Conservation (phyloP, 208 protist species). For the Trypanosoma brucei region DNA sequence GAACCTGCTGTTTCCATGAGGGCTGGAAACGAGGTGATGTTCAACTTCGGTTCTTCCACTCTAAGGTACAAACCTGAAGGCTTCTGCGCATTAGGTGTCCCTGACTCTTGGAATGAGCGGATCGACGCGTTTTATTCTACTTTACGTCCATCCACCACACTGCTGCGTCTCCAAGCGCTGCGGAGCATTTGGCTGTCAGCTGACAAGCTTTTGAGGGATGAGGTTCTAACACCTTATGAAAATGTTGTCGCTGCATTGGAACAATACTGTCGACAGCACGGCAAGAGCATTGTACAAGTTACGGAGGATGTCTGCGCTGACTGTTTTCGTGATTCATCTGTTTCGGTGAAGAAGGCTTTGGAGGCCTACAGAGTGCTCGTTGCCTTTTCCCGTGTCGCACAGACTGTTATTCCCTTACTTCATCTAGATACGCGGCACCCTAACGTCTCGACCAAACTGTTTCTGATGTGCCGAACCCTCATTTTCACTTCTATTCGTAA, state of each 20-base stretch:
- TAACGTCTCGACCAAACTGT: constrained; percentile 46
- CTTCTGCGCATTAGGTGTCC: constrained; percentile 81
- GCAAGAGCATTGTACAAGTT: constrained; percentile 47
- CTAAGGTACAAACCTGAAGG: constrained; percentile 87
- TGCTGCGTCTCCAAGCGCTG: constrained; percentile 42
- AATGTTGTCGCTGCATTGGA: constrained; percentile 32
- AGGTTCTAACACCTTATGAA: constrained; percentile 22
- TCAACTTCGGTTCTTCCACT: constrained; percentile 87
- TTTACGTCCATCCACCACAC: constrained; percentile 38
- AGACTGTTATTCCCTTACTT: constrained; percentile 75
- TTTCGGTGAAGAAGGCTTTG: constrained; percentile 33
- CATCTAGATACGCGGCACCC: constrained; percentile 47
- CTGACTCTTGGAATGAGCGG: constrained; percentile 89
- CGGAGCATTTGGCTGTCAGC: constrained; percentile 44
- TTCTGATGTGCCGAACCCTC: constrained; percentile 56
- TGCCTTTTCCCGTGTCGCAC: constrained; percentile 64
- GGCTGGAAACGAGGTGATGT: constrained; percentile 67
- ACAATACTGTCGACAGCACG: constrained; percentile 33
- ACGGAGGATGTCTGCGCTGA: constrained; percentile 37
- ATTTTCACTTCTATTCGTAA: constrained; percentile 64
- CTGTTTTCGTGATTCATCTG: constrained; percentile 16
- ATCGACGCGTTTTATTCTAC: constrained; percentile 88
- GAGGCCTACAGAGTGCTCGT: constrained; percentile 55
- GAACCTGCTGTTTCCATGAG: constrained; percentile 83
- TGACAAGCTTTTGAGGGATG: constrained; percentile 2